Base-by-base conservation (phyloP, 345 rosid species). In the Syzygium oleosum region DNA sequence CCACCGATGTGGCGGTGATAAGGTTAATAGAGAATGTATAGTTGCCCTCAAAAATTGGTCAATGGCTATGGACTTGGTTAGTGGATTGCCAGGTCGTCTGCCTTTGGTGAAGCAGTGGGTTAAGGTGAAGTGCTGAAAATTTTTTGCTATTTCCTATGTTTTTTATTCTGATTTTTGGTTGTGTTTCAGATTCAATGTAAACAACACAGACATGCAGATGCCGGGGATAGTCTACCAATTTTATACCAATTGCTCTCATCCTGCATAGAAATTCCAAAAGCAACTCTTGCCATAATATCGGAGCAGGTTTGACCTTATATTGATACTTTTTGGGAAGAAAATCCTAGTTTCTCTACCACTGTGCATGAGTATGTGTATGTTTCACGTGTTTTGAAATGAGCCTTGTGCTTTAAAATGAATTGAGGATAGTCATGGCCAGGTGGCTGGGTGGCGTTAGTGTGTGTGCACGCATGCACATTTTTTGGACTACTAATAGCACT, bases 31-130 rank as follows among this genome's bases (percentile, higher is more conserved):
- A 88, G 86, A 91, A 84, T 85, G 92, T 86, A 83, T 93, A 51
- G 87, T 84, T 84, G 88, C 92, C 90, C 94, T 97, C 65, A 95
- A 93, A 90, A 91, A 86, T 86, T 97, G 99, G 99, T 92, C 94
- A 25, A 85, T 88, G 87, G 98, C 94, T 91, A 94, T 89, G 88
- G 88, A 87, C 85, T 89, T 91, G 91, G 91, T 93, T 84, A 90
- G 84, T 85, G 85, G 54, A 88, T 85, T 95, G 88, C 93, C 95
- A 63, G 93, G 91, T 93, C 99, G 96, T 38, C 89, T 87, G 88
- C 89, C 94, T 88, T 87, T 96, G 93, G 95, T 97, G 89, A 94
- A 94, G 90, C 96, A 93, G 79, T 97, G 99, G 99, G 98, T 94
- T 89, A 97, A 96, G 99, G 99, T 96, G 93, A 87, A 87, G 56